Percentiles rank a stretch among this genome's conserved stretches.
Evolutionary conservation across 371 early-diverging fungal species (phyloP).

Genomic region (Nematocida displodere): DNA sequence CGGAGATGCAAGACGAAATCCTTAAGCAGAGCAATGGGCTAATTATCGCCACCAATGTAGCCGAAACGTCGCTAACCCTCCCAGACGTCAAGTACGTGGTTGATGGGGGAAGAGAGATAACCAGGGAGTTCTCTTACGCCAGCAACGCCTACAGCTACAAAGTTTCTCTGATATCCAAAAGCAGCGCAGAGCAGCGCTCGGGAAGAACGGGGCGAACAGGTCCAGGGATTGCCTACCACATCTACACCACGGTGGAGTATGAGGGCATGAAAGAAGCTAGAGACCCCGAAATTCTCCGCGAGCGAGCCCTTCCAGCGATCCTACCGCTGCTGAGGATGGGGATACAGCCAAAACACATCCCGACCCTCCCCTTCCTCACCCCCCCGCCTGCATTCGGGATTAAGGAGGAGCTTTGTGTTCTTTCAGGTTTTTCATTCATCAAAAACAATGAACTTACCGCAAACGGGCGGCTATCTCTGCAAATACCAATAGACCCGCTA

Average conservation of each 20-base stretch:
- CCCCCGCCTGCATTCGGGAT: not conserved
- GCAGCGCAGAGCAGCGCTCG: conserved; percentile 53
- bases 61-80: conserved; percentile 48
- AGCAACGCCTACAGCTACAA: not conserved
- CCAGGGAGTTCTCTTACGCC: conserved; percentile 14
- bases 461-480: conserved; percentile 4
- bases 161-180: conserved; percentile 41
- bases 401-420: not conserved
- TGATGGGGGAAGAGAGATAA: conserved; percentile 54
- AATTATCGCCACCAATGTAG: conserved; percentile 45
- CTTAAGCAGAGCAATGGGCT: conserved; percentile 4
- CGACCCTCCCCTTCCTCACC: not conserved
- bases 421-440: not conserved
- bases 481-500: conserved; percentile 7
- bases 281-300: conserved; percentile 51
- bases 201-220: conserved; percentile 57
- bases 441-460: not conserved
- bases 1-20: conserved; percentile 19
- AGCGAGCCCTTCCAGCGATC: conserved; percentile 18
- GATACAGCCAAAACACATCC: conserved; percentile 15
- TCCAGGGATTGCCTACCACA: conserved; percentile 53
- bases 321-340: conserved; percentile 13
- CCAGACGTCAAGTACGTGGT: conserved; percentile 56
- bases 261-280: conserved; percentile 32
- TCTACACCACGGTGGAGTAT: conserved; percentile 54